Percentiles rank a stretch among this genome's conserved stretches.
Conservation (phyloP, 2,329 filamentous ascomycete genomes). For the Trichoderma oligosporum region DNA sequence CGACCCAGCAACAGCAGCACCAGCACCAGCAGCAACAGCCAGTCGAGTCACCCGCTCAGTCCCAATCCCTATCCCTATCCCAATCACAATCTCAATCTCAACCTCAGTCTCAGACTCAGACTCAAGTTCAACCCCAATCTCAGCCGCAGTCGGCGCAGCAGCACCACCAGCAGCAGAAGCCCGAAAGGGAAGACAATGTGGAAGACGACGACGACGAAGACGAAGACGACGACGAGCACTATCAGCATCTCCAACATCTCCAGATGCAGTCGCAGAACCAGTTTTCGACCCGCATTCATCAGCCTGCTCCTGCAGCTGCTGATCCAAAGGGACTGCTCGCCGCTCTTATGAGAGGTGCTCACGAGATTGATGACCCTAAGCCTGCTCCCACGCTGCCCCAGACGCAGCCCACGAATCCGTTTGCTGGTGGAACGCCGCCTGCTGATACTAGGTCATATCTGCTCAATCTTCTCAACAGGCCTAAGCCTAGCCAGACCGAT, state of each 20-base stretch:
- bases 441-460: slow-evolving; percentile 80
- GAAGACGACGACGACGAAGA: slow-evolving; percentile 15
- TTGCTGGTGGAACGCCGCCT: slow-evolving; percentile 50
- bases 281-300: slow-evolving; percentile 46
- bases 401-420: slow-evolving; percentile 33
- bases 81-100: slow-evolving; percentile 5
- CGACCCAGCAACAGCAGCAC: slow-evolving; percentile 21
- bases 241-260: slow-evolving; percentile 22
- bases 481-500: slow-evolving; percentile 62
- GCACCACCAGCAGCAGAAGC: slow-evolving; percentile 21
- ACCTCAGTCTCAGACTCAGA: slow-evolving; percentile 23
- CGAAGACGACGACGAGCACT: slow-evolving; percentile 8
- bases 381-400: slow-evolving; percentile 23
- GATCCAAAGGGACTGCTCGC: slow-evolving; percentile 57
- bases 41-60: slow-evolving; percentile 15
- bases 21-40: slow-evolving; percentile 20
- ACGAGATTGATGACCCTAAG: slow-evolving; percentile 45
- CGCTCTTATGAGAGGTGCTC: slow-evolving; percentile 56
- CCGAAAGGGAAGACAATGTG: neutral
- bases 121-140: slow-evolving; percentile 26
- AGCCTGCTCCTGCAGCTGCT: slow-evolving; percentile 53
- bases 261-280: slow-evolving; percentile 24
- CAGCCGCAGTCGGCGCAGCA: slow-evolving; percentile 24
- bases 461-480: slow-evolving; percentile 77
- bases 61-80: neutral